Evolutionary conservation across 2,329 filamentous ascomycete species (phyloP).

Genomic region (Endoconidiophora laricicola): DNA sequence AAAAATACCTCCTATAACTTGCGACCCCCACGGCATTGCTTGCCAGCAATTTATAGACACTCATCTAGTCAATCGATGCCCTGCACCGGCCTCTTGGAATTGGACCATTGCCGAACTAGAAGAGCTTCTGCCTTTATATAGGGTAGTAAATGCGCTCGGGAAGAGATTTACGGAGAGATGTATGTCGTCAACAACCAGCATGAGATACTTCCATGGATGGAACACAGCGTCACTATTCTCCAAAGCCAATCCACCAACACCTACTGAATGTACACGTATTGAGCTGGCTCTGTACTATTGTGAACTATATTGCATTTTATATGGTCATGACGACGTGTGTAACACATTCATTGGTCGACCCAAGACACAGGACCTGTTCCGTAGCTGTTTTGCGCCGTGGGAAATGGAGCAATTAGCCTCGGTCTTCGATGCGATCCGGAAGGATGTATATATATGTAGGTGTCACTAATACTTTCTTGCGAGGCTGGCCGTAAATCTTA

Average conservation of each 20-base stretch:
- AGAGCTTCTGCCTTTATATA: not conserved
- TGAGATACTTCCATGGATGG: conserved; percentile 3
- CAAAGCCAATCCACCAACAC: not conserved
- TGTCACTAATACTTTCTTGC: not conserved
- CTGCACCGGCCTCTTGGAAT: not conserved
- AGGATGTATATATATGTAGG: conserved; percentile 7
- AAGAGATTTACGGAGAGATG: not conserved
- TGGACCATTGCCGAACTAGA: not conserved
- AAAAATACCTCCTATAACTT: not conserved
- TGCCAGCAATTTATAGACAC: not conserved
- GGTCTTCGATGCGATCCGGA: conserved; percentile 5
- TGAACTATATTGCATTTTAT: conserved; percentile 10
- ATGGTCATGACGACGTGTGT: conserved; percentile 6
- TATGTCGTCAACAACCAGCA: not conserved
- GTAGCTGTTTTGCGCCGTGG: conserved; percentile 3
- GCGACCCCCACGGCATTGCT: not conserved
- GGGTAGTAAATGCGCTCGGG: not conserved
- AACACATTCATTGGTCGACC: not conserved
- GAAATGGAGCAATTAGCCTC: conserved; percentile 12
- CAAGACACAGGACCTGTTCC: not conserved
- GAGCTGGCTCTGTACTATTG: conserved; percentile 8
- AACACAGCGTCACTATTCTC: conserved; percentile 4
- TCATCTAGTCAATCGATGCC: not conserved
- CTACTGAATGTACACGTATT: conserved; percentile 4
- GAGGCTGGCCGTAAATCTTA: not conserved